A percentile compares a stretch with the other conserved stretches of the same genome.
phyloP scores from a whole-genome alignment of 768 basidiomycete species.

The Trametes villosa region DNA sequence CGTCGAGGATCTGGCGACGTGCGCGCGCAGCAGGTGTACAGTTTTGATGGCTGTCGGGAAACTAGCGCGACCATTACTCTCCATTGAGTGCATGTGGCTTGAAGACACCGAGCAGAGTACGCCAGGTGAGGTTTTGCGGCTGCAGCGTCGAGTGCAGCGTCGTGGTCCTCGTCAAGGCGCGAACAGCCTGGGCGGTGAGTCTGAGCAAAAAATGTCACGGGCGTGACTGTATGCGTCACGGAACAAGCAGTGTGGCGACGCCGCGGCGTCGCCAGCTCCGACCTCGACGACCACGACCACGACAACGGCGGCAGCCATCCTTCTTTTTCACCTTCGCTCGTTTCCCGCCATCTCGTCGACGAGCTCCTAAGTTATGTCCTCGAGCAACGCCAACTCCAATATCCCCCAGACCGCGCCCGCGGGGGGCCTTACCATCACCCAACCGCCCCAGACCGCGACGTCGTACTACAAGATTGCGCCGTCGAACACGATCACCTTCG shows the following conservation, averaged over 20 bases:
- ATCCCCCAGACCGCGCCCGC: conserved; percentile 60
- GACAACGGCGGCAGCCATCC: conserved; percentile 12
- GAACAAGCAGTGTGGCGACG: background rate
- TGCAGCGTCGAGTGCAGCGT: too few relatives aligned
- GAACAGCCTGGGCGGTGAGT: background rate
- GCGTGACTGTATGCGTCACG: background rate
- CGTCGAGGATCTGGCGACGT: too few relatives aligned
- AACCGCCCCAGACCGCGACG: conserved; percentile 79
- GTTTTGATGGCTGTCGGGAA: too few relatives aligned
- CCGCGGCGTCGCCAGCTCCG: conserved; percentile 4
- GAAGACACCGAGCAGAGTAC: too few relatives aligned
- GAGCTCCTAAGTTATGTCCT: conserved; percentile 8
- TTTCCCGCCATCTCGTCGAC: background rate
- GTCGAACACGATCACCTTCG: conserved; percentile 79
- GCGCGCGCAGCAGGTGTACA: too few relatives aligned
- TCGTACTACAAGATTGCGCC: conserved; percentile 90
- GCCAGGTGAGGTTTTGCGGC: too few relatives aligned
- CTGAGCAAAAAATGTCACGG: background rate
- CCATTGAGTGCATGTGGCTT: too few relatives aligned
- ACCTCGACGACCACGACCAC: conserved; percentile 5
- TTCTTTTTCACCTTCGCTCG: conserved; percentile 2
- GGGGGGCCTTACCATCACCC: conserved; percentile 73
- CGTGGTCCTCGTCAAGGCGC: too few relatives aligned
- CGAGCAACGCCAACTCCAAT: conserved; percentile 9
- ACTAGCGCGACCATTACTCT: too few relatives aligned